Base-by-base conservation (phyloP, 768 basidiomycete genomes). In the Tulasnella sp. region DNA sequence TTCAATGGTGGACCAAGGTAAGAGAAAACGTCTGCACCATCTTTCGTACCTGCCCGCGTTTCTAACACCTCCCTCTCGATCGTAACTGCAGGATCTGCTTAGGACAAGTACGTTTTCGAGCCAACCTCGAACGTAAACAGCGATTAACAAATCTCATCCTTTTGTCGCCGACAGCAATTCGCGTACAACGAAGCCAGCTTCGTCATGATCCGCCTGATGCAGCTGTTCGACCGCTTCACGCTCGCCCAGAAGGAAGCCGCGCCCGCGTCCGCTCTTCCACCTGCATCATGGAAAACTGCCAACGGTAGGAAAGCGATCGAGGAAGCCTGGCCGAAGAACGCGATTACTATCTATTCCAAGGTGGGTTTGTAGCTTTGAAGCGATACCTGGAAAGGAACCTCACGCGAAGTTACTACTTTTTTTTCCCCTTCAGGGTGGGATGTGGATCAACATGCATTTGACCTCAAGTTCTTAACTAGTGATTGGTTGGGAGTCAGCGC, bases 161-260 rank as follows among this genome's bases (percentile, higher is more conserved):
- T n/a, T n/a, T n/a, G 44, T 31, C 76, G 42, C 4, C n/a, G n/a
- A 5, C 34, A 81, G 81, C 82, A 81, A 72, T 81, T 80, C 60
- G 81, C 81, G 31, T 81, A 81, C 75, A 81, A 81, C 72, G 73
- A 81, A 69, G 81, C 81, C 18, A 81, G 81, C 80, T 81, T 75
- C 60, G 81, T 81, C 40, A 46, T 81, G 41, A 58, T 81, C 24
- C 80, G 81, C 11, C 72, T 81, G 20, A 41, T 81, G 18, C 81
- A 81, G 77, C 44, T 42, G 40, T 54, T 81, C 58, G 60, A 76
- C 54, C 20, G 28, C 16, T 81, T 81, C 73, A n/a, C 58, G 18
- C 42, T 81, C 28, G 69, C 48, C 12, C 81, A 81, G 41, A 41
- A 75, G 14, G 74, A 81, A 58, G 76, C 48, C 28, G 76, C 44